Conservation (phyloP, 73 alveolate genomes). For the Paramecium tetraurelia region DNA sequence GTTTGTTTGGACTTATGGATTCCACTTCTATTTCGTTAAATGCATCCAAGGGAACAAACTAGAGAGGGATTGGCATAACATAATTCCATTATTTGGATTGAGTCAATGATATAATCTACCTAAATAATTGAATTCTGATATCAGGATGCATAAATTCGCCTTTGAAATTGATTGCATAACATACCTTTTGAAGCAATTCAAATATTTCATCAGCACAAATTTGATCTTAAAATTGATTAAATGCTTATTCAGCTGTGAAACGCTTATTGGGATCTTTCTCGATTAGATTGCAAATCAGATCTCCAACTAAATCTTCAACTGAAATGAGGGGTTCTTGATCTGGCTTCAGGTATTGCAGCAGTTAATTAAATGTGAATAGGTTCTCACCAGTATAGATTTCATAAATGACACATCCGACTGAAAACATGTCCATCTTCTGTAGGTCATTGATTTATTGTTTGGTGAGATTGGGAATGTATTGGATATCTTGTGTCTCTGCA, state of each 20-base stretch:
- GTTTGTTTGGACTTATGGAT: neutral
- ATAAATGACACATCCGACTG: conserved; percentile 82
- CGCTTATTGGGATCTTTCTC: neutral
- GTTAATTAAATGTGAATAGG: conserved; percentile 69
- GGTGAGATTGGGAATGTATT: neutral
- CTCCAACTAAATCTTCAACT: neutral
- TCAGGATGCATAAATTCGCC: conserved; percentile 8
- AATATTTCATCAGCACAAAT: neutral
- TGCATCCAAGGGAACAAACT: neutral
- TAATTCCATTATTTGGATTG: neutral
- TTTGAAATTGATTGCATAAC: neutral
- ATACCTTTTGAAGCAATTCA: neutral
- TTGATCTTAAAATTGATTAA: neutral
- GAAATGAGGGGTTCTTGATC: neutral
- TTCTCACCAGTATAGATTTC: conserved; percentile 81
- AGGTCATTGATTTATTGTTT: neutral
- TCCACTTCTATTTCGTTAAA: neutral
- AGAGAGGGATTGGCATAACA: neutral
- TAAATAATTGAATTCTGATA: neutral
- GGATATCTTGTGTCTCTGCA: neutral
- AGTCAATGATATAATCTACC: neutral
- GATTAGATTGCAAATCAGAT: neutral
- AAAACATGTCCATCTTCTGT: conserved; percentile 85
- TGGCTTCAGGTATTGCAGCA: neutral
- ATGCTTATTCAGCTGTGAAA: neutral